Percentiles rank a stretch among this genome's conserved stretches.
These are phyloP conservation scores for Bryoerythrophyllum caledonicum DNA, from an alignment of 225 moss, liverwort and hornwort genomes.

Conservation along the genomic window DNA sequence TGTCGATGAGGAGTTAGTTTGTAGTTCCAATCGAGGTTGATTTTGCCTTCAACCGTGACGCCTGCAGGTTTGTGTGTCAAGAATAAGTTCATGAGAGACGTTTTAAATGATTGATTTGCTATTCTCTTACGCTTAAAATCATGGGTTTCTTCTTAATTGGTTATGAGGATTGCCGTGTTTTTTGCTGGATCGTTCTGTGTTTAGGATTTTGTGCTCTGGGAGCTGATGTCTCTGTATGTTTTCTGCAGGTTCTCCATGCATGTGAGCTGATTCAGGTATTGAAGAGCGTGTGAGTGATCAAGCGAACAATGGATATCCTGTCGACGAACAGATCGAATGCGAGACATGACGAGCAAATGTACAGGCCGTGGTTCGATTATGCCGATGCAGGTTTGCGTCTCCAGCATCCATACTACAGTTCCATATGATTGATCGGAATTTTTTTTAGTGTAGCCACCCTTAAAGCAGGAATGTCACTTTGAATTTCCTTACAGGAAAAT, in stretches of 20 bases:
- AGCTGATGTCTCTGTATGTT: slow-evolving; percentile 4
- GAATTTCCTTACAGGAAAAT: too few relatives aligned
- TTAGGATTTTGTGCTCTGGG: neutral
- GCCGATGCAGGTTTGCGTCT: slow-evolving; percentile 69
- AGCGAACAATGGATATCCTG: slow-evolving; percentile 73
- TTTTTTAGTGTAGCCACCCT: neutral
- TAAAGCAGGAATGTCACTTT: too few relatives aligned
- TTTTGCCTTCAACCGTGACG: neutral
- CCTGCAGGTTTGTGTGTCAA: too few relatives aligned
- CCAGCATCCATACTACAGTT: neutral
- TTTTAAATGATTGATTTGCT: too few relatives aligned
- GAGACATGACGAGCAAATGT: slow-evolving; percentile 85
- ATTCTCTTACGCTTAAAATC: too few relatives aligned
- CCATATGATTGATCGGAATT: neutral
- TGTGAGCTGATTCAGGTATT: slow-evolving; percentile 11
- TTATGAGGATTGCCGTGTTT: neutral
- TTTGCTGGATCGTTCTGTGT: neutral
- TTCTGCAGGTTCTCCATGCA: slow-evolving; percentile 5
- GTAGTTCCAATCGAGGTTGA: neutral
- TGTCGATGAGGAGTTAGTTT: neutral
- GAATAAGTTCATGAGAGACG: too few relatives aligned
- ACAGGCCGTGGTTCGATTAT: slow-evolving; percentile 88
- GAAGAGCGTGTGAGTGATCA: neutral
- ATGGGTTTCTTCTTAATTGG: too few relatives aligned
- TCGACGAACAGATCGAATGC: slow-evolving; percentile 66